A percentile compares a stretch with the other conserved stretches of the same genome.
Conservation (phyloP, 2,329 filamentous ascomycete genomes). For the Chaetomiaceae sp. region DNA sequence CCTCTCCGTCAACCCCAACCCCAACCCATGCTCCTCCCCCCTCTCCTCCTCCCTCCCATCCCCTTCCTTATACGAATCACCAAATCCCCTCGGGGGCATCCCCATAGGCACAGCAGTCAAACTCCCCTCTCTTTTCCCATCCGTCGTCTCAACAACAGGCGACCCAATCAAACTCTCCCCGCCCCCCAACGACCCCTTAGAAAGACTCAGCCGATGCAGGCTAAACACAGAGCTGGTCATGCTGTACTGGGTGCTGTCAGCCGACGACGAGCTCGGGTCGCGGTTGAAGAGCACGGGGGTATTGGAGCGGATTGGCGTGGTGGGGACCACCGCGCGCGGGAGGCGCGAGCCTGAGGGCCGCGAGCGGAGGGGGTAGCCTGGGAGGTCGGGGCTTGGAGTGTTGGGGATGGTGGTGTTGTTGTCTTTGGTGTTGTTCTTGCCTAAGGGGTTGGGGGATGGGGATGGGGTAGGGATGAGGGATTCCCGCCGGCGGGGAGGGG, state of each 20-base stretch:
- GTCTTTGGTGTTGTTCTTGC: not conserved
- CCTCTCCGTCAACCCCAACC: constrained; percentile 15
- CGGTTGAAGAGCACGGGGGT: constrained; percentile 32
- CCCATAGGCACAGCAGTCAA: not conserved
- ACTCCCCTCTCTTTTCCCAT: not conserved
- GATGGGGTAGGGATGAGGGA: constrained; percentile 12
- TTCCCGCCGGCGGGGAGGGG: constrained; percentile 6
- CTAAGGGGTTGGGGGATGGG: not conserved
- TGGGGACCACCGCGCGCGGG: constrained; percentile 32
- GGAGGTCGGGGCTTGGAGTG: constrained; percentile 18
- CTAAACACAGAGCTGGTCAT: constrained; percentile 41
- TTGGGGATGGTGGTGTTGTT: not conserved
- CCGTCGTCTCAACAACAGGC: constrained; percentile 21
- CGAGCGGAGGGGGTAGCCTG: constrained; percentile 31
- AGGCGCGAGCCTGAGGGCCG: constrained; percentile 36
- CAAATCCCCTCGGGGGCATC: not conserved
- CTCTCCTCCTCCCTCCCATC: not conserved
- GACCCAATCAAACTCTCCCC: constrained; percentile 31
- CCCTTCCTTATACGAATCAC: too few species aligned
- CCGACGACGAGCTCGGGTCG: constrained; percentile 37
- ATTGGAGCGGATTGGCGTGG: constrained; percentile 35
- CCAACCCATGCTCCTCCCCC: constrained; percentile 7
- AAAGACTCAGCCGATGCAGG: constrained; percentile 28
- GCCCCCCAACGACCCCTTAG: constrained; percentile 27
- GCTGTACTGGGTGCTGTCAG: constrained; percentile 37